Evolutionary conservation across 2,329 filamentous ascomycete species (phyloP).

Genomic region (Epichloe bromicola): DNA sequence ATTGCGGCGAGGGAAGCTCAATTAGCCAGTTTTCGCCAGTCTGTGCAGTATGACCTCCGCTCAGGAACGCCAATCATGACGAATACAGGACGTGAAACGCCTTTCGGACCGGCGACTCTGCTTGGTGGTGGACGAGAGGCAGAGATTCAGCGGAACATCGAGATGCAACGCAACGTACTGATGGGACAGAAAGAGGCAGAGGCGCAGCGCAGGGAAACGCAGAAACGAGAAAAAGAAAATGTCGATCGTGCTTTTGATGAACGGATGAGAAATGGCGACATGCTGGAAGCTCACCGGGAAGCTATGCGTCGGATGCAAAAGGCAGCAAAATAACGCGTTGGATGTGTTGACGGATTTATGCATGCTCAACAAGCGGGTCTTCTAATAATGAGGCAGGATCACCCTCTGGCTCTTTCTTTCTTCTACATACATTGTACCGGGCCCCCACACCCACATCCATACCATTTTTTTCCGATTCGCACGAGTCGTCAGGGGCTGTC

Average conservation of each 20-base stretch:
- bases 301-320: slow-evolving; percentile 69
- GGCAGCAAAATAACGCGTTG: not conserved
- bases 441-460: not conserved
- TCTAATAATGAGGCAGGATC: not conserved
- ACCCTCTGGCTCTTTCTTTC: not conserved
- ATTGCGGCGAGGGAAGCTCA: slow-evolving; percentile 39
- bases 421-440: not conserved
- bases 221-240: slow-evolving; percentile 42
- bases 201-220: slow-evolving; percentile 44
- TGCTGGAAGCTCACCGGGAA: slow-evolving; percentile 65
- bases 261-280: slow-evolving; percentile 61
- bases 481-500: too few species aligned
- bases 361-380: not conserved
- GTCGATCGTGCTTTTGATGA: slow-evolving; percentile 55
- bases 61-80: slow-evolving; percentile 23
- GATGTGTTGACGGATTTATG: not conserved
- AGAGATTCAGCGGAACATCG: slow-evolving; percentile 35
- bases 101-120: slow-evolving; percentile 22
- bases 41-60: slow-evolving; percentile 49
- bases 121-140: slow-evolving; percentile 22
- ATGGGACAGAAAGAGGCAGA: slow-evolving; percentile 51
- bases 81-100: slow-evolving; percentile 24
- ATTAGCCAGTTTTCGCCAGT: slow-evolving; percentile 55
- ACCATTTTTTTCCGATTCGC: not conserved
- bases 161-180: slow-evolving; percentile 41